Percentiles rank a stretch among this genome's conserved stretches.
phyloP scores from a whole-genome alignment of 2,329 filamentous ascomycete species.

The Chalaropsis thielavioides region DNA sequence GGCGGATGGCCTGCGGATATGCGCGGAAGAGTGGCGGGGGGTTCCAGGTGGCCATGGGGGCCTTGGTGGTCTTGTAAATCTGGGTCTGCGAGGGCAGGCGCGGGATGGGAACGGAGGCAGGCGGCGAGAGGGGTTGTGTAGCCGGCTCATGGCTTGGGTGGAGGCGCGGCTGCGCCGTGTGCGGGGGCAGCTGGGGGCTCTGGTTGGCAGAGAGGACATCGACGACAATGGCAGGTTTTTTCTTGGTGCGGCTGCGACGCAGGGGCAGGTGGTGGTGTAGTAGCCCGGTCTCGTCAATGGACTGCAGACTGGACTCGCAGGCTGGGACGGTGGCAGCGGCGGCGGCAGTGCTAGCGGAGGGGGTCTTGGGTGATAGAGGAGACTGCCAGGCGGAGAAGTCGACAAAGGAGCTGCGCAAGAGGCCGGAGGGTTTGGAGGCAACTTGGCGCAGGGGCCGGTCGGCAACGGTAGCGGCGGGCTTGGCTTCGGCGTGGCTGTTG shows the following conservation, averaged over 20 bases:
- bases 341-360: background rate
- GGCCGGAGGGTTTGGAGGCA: conserved; percentile 9
- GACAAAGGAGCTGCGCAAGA: conserved; percentile 29
- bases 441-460: background rate
- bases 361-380: background rate
- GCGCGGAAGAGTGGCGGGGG: conserved; percentile 73
- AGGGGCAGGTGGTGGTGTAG: background rate
- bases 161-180: background rate
- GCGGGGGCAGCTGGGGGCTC: background rate
- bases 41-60: conserved; percentile 38
- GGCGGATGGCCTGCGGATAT: conserved; percentile 68
- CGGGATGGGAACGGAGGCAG: conserved; percentile 13
- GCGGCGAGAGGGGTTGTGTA: conserved; percentile 11
- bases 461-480: background rate
- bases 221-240: conserved; percentile 16
- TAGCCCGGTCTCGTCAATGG: conserved; percentile 17
- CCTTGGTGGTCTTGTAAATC: conserved; percentile 20
- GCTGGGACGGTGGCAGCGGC: background rate
- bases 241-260: conserved; percentile 4
- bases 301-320: conserved; percentile 7
- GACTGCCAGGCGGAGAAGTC: conserved; percentile 31
- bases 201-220: conserved; percentile 10
- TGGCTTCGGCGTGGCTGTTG: background rate
- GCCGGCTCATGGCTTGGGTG: background rate
- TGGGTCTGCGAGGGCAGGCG: conserved; percentile 13